These are phyloP conservation scores for Penicillium sp. DNA, from an alignment of 2,329 filamentous ascomycete genomes.

Conservation along the genomic window DNA sequence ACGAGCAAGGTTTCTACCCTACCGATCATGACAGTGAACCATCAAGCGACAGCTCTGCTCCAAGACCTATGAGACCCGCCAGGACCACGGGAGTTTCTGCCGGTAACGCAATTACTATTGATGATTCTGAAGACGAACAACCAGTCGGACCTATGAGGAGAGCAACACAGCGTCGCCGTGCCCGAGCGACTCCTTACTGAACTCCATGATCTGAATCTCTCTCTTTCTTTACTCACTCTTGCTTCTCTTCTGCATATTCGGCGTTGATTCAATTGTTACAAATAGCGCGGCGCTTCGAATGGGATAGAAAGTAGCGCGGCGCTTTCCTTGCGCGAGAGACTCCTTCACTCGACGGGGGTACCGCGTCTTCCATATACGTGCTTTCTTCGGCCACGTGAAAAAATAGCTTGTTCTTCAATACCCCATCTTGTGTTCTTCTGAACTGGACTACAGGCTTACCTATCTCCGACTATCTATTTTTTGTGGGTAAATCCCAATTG, in stretches of 20 bases:
- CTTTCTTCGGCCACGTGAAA: neutral
- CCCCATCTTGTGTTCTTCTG: neutral
- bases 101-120: slow-evolving; percentile 20
- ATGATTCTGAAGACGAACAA: slow-evolving; percentile 25
- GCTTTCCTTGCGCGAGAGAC: slow-evolving; percentile 2
- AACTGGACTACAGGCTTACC: neutral
- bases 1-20: neutral
- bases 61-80: slow-evolving; percentile 2
- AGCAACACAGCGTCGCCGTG: slow-evolving; percentile 16
- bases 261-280: slow-evolving; percentile 7
- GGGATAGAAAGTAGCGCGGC: slow-evolving; percentile 13
- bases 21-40: slow-evolving; percentile 10
- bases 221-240: neutral
- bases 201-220: neutral
- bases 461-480: neutral
- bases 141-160: slow-evolving; percentile 25
- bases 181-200: slow-evolving; percentile 23
- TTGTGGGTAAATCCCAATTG: neutral
- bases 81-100: slow-evolving; percentile 9
- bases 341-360: neutral
- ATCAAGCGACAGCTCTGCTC: slow-evolving; percentile 10
- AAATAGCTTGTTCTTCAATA: neutral
- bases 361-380: neutral
- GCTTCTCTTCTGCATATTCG: neutral
- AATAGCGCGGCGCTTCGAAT: slow-evolving; percentile 22